phyloP scores from a whole-genome alignment of 1,284 basidiomycete species.

The Sanghuangporus baumii region DNA sequence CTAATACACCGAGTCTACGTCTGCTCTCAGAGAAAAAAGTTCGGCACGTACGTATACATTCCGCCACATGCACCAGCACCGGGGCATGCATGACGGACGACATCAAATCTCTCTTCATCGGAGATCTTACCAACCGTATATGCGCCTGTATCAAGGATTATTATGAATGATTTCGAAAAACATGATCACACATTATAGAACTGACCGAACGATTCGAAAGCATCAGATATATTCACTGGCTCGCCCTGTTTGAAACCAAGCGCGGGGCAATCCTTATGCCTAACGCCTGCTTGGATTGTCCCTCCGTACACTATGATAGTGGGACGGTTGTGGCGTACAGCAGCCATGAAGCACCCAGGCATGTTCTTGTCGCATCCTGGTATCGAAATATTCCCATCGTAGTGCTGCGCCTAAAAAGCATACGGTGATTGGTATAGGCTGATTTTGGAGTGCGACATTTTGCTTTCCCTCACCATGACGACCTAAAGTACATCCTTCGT shows the following conservation, averaged over 20 bases:
- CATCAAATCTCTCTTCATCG: slow-evolving; percentile 75
- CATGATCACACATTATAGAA: slow-evolving; percentile 3
- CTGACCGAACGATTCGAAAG: slow-evolving; percentile 75
- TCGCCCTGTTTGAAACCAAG: slow-evolving; percentile 77
- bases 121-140: slow-evolving; percentile 68
- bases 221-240: slow-evolving; percentile 76
- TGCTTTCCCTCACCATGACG: slow-evolving; percentile 44
- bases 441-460: not conserved
- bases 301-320: slow-evolving; percentile 85
- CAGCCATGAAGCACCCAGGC: slow-evolving; percentile 87
- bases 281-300: slow-evolving; percentile 71
- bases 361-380: slow-evolving; percentile 92
- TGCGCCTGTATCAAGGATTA: slow-evolving; percentile 42
- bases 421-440: not conserved
- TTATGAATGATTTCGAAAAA: slow-evolving; percentile 15
- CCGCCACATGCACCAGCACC: slow-evolving; percentile 76
- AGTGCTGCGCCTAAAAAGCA: slow-evolving; percentile 64
- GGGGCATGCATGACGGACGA: slow-evolving; percentile 79
- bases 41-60: slow-evolving; percentile 66
- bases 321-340: slow-evolving; percentile 77
- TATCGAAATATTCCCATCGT: slow-evolving; percentile 81
- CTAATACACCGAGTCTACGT: slow-evolving; percentile 25
- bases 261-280: slow-evolving; percentile 74
- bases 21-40: not conserved
- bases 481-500: slow-evolving; percentile 39